Evolutionary conservation across 2,329 filamentous ascomycete genomes (phyloP).

Genomic region (Neurospora sp.): DNA sequence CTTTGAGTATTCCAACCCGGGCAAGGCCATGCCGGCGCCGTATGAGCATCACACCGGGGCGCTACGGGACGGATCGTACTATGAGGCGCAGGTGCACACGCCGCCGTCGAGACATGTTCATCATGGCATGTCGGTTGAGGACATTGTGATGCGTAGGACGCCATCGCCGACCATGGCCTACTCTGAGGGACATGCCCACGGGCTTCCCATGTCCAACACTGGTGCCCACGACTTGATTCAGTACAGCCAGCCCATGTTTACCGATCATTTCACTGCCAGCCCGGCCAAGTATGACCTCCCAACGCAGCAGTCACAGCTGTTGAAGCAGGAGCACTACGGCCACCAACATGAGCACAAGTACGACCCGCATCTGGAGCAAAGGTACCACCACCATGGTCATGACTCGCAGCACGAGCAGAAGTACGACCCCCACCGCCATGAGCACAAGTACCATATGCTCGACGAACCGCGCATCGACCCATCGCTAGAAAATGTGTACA

Average conservation of each 20-base stretch:
- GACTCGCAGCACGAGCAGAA: not conserved
- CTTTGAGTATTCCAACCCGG: conserved; percentile 26
- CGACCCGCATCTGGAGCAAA: not conserved
- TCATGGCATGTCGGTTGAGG: conserved; percentile 18
- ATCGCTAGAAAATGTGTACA: conserved; percentile 16
- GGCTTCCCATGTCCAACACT: not conserved
- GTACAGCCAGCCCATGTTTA: not conserved
- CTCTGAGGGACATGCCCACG: not conserved
- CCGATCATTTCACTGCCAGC: not conserved
- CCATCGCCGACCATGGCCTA: conserved; percentile 22
- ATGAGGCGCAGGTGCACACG: conserved; percentile 23
- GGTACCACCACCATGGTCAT: not conserved
- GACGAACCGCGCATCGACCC: conserved; percentile 20
- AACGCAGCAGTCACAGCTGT: conserved; percentile 1
- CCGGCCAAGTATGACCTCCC: not conserved
- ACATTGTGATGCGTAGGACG: conserved; percentile 25
- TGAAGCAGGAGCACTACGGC: conserved; percentile 2
- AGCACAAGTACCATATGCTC: not conserved
- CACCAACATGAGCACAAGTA: conserved; percentile 3
- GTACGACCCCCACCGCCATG: not conserved
- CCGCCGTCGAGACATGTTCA: conserved; percentile 15
- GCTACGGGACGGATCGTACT: conserved; percentile 24
- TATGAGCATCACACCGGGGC: conserved; percentile 22
- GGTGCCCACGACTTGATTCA: not conserved
- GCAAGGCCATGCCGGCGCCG: conserved; percentile 27